Conservation (phyloP, 2,329 filamentous ascomycete species). For the Aureobasidium sp. region DNA sequence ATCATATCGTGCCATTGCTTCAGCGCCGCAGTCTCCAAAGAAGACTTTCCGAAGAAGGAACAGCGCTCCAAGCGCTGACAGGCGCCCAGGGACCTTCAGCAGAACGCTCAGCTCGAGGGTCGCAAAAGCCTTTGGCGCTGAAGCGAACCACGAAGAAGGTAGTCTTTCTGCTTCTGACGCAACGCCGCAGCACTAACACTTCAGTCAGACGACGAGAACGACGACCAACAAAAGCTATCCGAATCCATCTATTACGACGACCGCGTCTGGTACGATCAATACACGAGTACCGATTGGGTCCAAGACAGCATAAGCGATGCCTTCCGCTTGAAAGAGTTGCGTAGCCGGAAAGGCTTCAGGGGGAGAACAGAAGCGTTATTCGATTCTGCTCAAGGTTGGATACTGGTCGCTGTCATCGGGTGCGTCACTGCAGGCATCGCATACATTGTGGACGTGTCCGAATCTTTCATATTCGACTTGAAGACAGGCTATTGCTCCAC, state of each 20-base stretch:
- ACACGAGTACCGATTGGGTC: constrained; percentile 96
- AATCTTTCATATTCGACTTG: constrained; percentile 77
- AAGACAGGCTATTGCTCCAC: constrained; percentile 79
- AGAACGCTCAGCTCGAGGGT: constrained; percentile 32
- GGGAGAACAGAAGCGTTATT: constrained; percentile 70
- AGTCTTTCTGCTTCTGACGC: not conserved
- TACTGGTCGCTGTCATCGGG: constrained; percentile 83
- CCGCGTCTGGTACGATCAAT: constrained; percentile 97
- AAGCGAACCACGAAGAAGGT: constrained; percentile 1
- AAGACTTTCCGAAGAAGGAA: constrained; percentile 2
- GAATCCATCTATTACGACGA: constrained; percentile 66
- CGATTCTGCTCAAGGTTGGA: constrained; percentile 88
- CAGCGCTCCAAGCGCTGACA: not conserved
- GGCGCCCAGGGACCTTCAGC: constrained; percentile 23
- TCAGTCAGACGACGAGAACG: not conserved
- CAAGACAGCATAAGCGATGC: constrained; percentile 95
- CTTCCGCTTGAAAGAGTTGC: constrained; percentile 74
- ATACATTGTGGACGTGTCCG: constrained; percentile 81
- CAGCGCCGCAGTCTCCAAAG: constrained; percentile 23
- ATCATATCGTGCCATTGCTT: constrained; percentile 35
- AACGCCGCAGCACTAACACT: not conserved
- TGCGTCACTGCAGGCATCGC: constrained; percentile 76
- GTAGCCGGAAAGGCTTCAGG: constrained; percentile 72
- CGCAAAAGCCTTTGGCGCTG: constrained; percentile 46
- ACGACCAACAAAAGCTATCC: constrained; percentile 53